Conservation (phyloP, 352 stramenopile genomes). For the Pythium catenulatum region DNA sequence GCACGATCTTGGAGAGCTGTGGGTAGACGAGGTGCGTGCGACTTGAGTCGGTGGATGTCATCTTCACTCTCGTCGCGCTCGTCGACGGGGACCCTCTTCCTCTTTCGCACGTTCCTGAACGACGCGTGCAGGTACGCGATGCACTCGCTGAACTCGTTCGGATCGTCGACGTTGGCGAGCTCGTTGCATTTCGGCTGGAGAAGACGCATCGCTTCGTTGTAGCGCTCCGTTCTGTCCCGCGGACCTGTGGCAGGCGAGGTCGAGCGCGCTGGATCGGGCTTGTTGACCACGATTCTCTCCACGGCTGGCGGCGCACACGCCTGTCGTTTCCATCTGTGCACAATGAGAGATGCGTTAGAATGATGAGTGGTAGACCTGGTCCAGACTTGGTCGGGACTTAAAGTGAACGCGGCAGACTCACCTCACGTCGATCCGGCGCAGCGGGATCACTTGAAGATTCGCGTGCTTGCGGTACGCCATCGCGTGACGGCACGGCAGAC, state of each 20-base stretch:
- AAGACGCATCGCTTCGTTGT: slow-evolving; percentile 15
- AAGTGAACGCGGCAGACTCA: too few relatives aligned
- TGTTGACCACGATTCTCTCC: not conserved
- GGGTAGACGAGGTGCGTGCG: not conserved
- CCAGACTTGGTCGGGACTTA: not conserved
- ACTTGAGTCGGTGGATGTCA: not conserved
- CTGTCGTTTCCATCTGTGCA: not conserved
- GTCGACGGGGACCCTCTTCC: not conserved
- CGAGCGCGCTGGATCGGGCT: not conserved
- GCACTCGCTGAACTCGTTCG: not conserved
- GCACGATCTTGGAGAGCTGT: too few relatives aligned
- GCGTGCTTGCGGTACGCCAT: slow-evolving; percentile 40
- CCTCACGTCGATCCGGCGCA: not conserved
- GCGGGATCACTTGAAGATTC: slow-evolving; percentile 14
- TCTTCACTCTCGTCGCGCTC: not conserved
- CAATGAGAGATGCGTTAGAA: not conserved
- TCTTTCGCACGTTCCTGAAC: not conserved
- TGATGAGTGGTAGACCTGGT: not conserved
- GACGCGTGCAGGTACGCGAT: not conserved
- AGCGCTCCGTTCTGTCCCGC: not conserved
- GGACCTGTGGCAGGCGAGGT: not conserved
- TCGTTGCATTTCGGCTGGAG: slow-evolving; percentile 3
- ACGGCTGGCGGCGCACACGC: not conserved
- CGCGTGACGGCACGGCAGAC: slow-evolving; percentile 40
- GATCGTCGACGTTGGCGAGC: slow-evolving; percentile 2